Conservation (phyloP, 2,329 filamentous ascomycete genomes). For the Plenodomus tracheiphilus region DNA sequence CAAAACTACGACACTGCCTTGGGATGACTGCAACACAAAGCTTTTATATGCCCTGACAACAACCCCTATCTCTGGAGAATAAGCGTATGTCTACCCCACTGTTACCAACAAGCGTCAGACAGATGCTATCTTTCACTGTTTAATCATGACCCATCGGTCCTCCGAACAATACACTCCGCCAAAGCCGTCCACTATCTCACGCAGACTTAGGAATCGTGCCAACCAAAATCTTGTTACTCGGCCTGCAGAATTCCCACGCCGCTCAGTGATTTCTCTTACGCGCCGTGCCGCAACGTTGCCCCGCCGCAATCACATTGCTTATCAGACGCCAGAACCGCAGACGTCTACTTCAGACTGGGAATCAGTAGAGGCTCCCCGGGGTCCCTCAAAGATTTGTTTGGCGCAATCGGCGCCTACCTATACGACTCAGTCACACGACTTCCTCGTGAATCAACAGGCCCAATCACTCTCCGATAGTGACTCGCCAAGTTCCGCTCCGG, state of each 20-base stretch:
- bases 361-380: slow-evolving; percentile 20
- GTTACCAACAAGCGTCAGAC: slow-evolving; percentile 18
- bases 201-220: slow-evolving; percentile 36
- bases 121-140: slow-evolving; percentile 32
- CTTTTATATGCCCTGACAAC: slow-evolving; percentile 32
- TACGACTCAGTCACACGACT: slow-evolving; percentile 12
- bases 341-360: slow-evolving; percentile 29
- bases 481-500: slow-evolving; percentile 6
- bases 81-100: slow-evolving; percentile 43
- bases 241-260: slow-evolving; percentile 36
- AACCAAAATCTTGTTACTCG: slow-evolving; percentile 34
- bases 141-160: slow-evolving; percentile 43
- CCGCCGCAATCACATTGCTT: slow-evolving; percentile 36
- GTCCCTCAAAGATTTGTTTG: slow-evolving; percentile 20
- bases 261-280: slow-evolving; percentile 32
- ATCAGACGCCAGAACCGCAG: slow-evolving; percentile 27
- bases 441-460: slow-evolving; percentile 21
- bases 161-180: slow-evolving; percentile 26
- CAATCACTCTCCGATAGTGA: slow-evolving; percentile 21
- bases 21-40: slow-evolving; percentile 32
- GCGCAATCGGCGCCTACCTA: slow-evolving; percentile 1
- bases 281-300: slow-evolving; percentile 39
- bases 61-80: slow-evolving; percentile 28
- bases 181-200: slow-evolving; percentile 41
- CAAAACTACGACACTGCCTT: slow-evolving; percentile 39